Evolutionary conservation across 805 yeast species (phyloP), one percentile per base, ranked within the genome.

Genomic region (Wickerhamomyces chambardii): DNA sequence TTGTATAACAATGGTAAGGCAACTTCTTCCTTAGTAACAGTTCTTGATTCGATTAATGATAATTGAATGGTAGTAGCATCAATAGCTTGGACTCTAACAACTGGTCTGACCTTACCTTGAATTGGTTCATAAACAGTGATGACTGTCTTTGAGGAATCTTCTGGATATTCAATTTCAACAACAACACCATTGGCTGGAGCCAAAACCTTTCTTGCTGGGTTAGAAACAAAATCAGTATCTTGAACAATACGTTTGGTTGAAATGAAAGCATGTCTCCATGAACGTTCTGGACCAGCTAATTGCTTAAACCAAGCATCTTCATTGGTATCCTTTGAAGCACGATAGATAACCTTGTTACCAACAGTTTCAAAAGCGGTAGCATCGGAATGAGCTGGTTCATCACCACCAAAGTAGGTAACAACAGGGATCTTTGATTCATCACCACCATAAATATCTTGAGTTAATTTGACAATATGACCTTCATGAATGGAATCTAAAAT

Each of bases 251-350:
- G 78, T 37, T 75, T 70, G 45, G 90, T 70, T 17, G 89, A 67
- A 44, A 92, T 67, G 60, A 92, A 77, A 24, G 97, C 97, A 50
- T 81, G 83, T 64, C 95, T 77, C 99, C 99, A 92, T 59, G 73
- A 75, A 52, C 75, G 74, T 41, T 68, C 55, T 35, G 70, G 55
- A 43, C 97, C 97, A 37, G 95, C 95, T 47, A 92, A 68, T 39
- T 79, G 64, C 36, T 75, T 64, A 53, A 84, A 75, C 98, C 98
- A 92, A 25, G 65, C 52, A 14, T 59, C 56, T 18, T 55, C 37
- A 17, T 58, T 50, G 32, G 61, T 47, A 12, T 50, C 45, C 28
- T 53, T 50, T 32, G 63, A 61, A 33, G 72, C 62, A 38, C 59
- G 59, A 56, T 60, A 70, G 37, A 55, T 45, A 18, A 53, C 39